Evolutionary conservation across 371 early-diverging fungal species (phyloP).

Genomic region (Mortierella sp.): DNA sequence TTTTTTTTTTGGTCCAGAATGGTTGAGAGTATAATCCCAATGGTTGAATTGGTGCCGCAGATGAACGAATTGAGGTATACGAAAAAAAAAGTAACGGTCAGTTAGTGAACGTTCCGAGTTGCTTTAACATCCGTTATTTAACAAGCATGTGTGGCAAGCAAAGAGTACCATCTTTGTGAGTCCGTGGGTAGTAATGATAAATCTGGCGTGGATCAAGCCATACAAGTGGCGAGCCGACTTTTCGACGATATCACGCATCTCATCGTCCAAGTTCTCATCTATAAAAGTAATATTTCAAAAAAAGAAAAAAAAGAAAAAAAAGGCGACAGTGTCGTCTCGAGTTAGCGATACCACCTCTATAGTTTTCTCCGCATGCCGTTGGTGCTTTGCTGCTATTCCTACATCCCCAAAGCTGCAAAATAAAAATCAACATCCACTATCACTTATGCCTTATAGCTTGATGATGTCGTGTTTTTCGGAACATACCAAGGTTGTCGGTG

Average conservation of each 20-base stretch:
- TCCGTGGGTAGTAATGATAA: conserved; percentile 90
- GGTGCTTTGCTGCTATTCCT: not conserved
- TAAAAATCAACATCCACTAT: not conserved
- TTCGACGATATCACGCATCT: conserved; percentile 79
- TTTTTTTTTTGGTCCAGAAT: not conserved
- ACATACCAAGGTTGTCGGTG: conserved; percentile 81
- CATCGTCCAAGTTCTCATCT: conserved; percentile 80
- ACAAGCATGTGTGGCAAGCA: not conserved
- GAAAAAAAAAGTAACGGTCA: not conserved
- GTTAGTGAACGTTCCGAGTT: not conserved
- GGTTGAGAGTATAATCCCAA: not conserved
- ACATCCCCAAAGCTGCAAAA: not conserved
- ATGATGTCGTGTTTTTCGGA: not conserved
- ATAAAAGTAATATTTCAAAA: conserved; percentile 7
- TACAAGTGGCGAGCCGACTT: conserved; percentile 90
- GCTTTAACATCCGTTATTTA: too few relatives aligned
- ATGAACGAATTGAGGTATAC: not conserved
- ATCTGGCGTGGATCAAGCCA: conserved; percentile 95
- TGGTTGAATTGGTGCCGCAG: not conserved
- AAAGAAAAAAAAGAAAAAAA: not conserved
- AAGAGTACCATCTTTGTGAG: conserved; percentile 84
- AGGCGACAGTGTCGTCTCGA: not conserved
- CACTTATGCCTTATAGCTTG: not conserved
- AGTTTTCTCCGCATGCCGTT: not conserved
- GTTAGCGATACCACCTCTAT: not conserved